Evolutionary conservation across 305 asterid species (phyloP).

Genomic region (Rubia peregrina): DNA sequence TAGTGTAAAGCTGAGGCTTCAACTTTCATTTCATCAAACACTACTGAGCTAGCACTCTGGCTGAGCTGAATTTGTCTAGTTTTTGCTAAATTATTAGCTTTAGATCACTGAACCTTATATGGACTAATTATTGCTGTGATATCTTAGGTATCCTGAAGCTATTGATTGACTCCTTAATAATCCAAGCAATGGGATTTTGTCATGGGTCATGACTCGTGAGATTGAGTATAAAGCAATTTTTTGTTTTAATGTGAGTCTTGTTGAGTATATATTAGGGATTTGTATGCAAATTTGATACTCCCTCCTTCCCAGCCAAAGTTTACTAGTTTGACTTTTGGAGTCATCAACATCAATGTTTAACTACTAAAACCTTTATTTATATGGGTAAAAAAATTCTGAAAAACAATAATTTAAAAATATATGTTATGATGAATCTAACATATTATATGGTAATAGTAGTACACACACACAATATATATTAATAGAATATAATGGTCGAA

Average conservation of each 20-base stretch:
- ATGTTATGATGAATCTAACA: no score
- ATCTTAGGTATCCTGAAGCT: background rate
- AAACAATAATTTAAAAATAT: no score
- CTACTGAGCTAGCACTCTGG: constrained; percentile 1
- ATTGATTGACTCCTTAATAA: background rate
- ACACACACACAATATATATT: no score
- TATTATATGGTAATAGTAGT: no score
- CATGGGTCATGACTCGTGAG: background rate
- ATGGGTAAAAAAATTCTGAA: no score
- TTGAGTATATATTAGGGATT: background rate
- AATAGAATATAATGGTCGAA: no score
- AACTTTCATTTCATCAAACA: constrained; percentile 3
- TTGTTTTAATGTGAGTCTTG: background rate
- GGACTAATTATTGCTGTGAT: background rate
- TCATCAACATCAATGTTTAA: no score
- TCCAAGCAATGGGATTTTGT: background rate
- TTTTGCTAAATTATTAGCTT: background rate
- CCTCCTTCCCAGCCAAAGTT: no score
- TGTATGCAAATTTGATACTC: background rate
- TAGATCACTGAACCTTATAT: background rate
- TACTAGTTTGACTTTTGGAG: no score
- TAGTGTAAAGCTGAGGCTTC: background rate
- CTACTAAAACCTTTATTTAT: no score
- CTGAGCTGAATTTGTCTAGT: background rate
- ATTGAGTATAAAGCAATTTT: background rate